Evolutionary conservation across 1,139 yeast species (phyloP), one percentile per base, ranked within the genome.

Genomic region (Nakaseomyces kungkrabaensis): DNA sequence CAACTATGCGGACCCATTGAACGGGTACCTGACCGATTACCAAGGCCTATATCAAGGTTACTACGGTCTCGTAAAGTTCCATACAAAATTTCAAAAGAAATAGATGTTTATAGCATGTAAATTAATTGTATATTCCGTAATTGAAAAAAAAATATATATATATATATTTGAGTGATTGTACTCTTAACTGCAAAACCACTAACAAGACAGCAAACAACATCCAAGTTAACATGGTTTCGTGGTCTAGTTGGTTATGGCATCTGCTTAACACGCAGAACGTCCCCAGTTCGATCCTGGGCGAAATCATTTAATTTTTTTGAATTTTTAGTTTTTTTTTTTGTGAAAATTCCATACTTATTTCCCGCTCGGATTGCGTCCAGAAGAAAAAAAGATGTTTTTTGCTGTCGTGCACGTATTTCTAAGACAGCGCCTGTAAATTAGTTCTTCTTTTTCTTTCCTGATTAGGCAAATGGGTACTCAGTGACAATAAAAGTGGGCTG

Each of bases 261-360:
- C 90, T 86, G 95, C 95, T 85, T 87, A 86, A 87, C 96, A 87
- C 95, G 95, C 95, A 85, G 90, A 85, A 86, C 90, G 96, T 88
- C 96, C 96, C 96, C 96, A 86, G 96, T 88, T 88, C 96, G 96
- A 88, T 85, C 96, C 96, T 87, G 96, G 96, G 96, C 88, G 84
- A 80, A 85, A 85, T 85, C 96, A 88, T 37, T 26, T 17, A 17
- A 17, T 29, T 29, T 29, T 29, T 29, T 29, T 27, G 5, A 17
- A 17, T 17, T 17, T 17, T 17, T 17, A 17, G 22, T 17, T 17
- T 17, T 17, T 3, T 2, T 17, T 1, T 17, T 3, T n/a, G n/a
- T n/a, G n/a, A n/a, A 17, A 17, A 17, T 17, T 17, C 22, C 22
- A 2, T 17, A 17, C 22, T 17, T 17, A 2, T 17, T 17, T 17